phyloP scores from a whole-genome alignment of 2,329 filamentous ascomycete genomes.

The Neoascochyta sp. region DNA sequence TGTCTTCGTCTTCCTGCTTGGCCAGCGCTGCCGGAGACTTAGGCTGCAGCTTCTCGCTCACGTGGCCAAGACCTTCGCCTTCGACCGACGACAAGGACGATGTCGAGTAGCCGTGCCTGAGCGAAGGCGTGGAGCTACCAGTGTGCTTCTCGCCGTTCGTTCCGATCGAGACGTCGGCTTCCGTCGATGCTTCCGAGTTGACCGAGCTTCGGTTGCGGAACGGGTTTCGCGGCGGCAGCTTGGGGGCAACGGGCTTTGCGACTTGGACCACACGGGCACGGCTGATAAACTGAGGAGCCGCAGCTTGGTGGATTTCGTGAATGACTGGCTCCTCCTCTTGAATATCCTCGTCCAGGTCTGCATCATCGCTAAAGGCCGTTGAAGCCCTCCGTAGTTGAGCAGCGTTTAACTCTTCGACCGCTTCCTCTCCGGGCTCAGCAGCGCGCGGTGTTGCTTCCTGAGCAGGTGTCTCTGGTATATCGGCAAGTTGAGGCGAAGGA shows the following conservation, averaged over 20 bases:
- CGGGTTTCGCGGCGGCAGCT: constrained; percentile 73
- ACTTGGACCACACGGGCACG: constrained; percentile 82
- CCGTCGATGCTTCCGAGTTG: constrained; percentile 30
- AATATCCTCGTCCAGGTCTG: constrained; percentile 40
- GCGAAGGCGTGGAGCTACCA: constrained; percentile 33
- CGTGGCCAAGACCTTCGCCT: constrained; percentile 26
- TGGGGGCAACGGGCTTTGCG: constrained; percentile 72
- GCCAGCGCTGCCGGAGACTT: constrained; percentile 18
- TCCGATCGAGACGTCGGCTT: constrained; percentile 17
- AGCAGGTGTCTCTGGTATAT: constrained; percentile 35
- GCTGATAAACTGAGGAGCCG: constrained; percentile 64
- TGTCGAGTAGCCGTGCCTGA: constrained; percentile 34
- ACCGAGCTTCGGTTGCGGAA: constrained; percentile 47
- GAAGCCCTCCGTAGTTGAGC: constrained; percentile 24
- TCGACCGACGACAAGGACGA: constrained; percentile 35
- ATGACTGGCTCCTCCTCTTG: constrained; percentile 64
- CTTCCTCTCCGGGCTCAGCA: constrained; percentile 6
- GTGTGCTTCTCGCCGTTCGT: constrained; percentile 27
- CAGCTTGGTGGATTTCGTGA: constrained; percentile 62
- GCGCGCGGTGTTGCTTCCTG: constrained; percentile 16
- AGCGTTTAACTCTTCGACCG: constrained; percentile 6
- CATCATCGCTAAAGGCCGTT: constrained; percentile 33
- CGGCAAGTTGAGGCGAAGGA: constrained; percentile 25
- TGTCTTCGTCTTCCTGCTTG: constrained; percentile 10
- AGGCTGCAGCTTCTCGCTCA: constrained; percentile 24